phyloP scores from a whole-genome alignment of 75 land plant species.

The Cryptomeria japonica region DNA sequence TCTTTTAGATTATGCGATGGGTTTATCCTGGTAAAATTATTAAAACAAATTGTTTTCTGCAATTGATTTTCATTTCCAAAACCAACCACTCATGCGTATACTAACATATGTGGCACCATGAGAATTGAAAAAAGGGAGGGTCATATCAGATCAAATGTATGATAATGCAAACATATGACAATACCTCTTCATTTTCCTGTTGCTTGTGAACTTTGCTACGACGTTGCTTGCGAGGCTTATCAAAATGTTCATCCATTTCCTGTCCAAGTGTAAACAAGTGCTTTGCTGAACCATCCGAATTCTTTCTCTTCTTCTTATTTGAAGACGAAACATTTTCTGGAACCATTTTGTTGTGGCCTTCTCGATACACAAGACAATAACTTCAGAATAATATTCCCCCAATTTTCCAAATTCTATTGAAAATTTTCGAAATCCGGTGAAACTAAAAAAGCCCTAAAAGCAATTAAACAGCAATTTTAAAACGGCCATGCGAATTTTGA shows the following conservation, averaged over 20 bases:
- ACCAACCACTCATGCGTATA: no score
- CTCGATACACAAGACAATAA: not conserved
- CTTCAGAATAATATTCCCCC: no score
- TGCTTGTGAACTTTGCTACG: not conserved
- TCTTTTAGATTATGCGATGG: no score
- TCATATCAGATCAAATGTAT: no score
- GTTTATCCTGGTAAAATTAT: no score
- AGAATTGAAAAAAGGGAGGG: not conserved
- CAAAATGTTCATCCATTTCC: constrained; percentile 12
- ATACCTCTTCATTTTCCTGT: constrained; percentile 11
- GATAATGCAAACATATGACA: not conserved
- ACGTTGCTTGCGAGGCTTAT: constrained; percentile 3
- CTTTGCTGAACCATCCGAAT: not conserved
- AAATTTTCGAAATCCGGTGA: no score
- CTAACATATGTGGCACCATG: not conserved
- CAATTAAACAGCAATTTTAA: no score
- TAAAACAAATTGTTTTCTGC: no score
- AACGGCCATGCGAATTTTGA: no score
- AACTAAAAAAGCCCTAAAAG: no score
- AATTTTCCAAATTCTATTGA: no score
- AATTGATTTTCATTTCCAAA: no score
- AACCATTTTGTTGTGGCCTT: not conserved
- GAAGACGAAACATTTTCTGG: not conserved
- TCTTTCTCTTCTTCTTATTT: constrained; percentile 10
- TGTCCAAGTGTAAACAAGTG: constrained; percentile 7